Conservation (phyloP, 2,329 filamentous ascomycete genomes). For the Escovopsis sp. region DNA sequence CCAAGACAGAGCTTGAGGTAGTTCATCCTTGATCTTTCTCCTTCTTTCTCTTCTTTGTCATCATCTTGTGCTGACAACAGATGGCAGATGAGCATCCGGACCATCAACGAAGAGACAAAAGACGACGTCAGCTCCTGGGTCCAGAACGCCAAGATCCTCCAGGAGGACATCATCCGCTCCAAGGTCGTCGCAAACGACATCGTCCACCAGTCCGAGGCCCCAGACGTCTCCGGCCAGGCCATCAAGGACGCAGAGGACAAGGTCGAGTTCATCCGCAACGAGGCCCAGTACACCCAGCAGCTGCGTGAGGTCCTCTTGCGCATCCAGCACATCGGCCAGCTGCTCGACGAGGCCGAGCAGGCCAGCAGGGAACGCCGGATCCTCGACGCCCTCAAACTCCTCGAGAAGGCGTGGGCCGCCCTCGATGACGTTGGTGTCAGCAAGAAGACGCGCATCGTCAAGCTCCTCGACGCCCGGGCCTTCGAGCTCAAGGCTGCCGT, state of each 20-base stretch:
- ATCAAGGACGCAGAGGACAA: conserved; percentile 38
- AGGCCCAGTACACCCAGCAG: conserved; percentile 44
- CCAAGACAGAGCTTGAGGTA: conserved; percentile 26
- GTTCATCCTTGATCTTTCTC: neutral
- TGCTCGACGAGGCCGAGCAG: conserved; percentile 46
- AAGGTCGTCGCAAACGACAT: conserved; percentile 70
- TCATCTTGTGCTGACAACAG: conserved; percentile 1
- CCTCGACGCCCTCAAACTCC: conserved; percentile 38
- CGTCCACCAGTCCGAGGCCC: conserved; percentile 56
- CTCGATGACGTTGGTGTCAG: conserved; percentile 45
- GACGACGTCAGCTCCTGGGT: conserved; percentile 80
- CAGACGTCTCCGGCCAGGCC: conserved; percentile 35
- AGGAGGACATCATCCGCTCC: conserved; percentile 71
- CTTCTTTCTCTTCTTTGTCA: no score
- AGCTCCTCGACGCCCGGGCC: conserved; percentile 48
- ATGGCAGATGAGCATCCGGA: conserved; percentile 46
- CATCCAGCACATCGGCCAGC: conserved; percentile 41
- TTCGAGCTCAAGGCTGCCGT: conserved; percentile 52
- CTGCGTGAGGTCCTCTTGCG: conserved; percentile 33
- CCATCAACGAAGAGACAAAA: conserved; percentile 60
- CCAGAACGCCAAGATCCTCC: conserved; percentile 64
- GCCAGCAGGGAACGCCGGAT: conserved; percentile 39
- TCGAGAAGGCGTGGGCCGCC: conserved; percentile 40
- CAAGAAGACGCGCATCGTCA: conserved; percentile 45
- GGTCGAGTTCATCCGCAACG: conserved; percentile 39